phyloP scores from a whole-genome alignment of 2,329 filamentous ascomycete species.

The Pestalotiopsis sp. region DNA sequence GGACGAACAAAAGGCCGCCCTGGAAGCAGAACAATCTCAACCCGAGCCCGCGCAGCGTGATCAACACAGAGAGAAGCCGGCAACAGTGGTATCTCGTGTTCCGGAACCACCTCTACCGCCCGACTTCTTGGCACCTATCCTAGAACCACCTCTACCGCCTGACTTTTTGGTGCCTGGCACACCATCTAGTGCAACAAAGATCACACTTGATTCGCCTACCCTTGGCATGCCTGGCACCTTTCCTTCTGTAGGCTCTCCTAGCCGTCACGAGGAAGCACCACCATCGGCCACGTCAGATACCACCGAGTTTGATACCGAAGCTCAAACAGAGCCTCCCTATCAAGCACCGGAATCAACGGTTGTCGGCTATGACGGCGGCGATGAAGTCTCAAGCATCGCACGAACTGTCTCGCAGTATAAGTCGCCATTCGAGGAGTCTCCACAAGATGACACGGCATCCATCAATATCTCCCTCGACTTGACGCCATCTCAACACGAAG shows the following conservation, averaged over 20 bases:
- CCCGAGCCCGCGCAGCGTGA: background rate
- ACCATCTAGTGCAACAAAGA: background rate
- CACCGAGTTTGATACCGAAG: constrained; percentile 75
- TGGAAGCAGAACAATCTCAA: background rate
- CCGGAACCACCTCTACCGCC: background rate
- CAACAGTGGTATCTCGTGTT: background rate
- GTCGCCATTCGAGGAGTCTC: constrained; percentile 48
- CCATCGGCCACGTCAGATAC: constrained; percentile 61
- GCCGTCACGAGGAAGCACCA: constrained; percentile 50
- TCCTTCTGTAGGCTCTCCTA: constrained; percentile 40
- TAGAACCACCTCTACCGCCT: constrained; percentile 57
- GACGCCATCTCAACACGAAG: constrained; percentile 25
- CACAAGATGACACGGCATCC: constrained; percentile 38
- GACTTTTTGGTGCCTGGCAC: background rate
- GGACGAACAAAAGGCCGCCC: background rate
- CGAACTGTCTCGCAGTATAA: constrained; percentile 45
- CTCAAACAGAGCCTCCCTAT: constrained; percentile 59
- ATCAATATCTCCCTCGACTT: constrained; percentile 43
- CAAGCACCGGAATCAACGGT: constrained; percentile 19
- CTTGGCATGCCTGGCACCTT: constrained; percentile 68
- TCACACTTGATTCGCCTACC: constrained; percentile 59
- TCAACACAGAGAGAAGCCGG: background rate
- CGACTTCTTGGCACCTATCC: background rate
- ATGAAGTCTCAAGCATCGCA: constrained; percentile 24
- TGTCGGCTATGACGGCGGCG: constrained; percentile 6